Conservation (phyloP, 2,329 filamentous ascomycete genomes). For the Colletotrichum incanum region DNA sequence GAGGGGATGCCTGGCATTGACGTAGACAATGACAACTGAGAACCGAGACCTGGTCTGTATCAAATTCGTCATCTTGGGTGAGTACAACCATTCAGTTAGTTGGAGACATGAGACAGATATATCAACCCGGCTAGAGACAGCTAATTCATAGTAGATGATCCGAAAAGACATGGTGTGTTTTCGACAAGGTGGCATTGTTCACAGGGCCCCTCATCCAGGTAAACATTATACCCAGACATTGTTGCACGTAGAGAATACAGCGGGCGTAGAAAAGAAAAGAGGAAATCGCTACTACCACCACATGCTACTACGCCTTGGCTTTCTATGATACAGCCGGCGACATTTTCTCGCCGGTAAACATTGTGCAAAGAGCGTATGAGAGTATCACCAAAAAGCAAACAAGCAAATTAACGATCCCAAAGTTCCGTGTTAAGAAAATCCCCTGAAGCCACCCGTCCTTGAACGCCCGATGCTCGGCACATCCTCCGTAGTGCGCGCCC, state of each 20-base stretch:
- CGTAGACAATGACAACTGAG: not conserved
- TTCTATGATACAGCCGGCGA: conserved; percentile 33
- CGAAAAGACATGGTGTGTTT: not conserved
- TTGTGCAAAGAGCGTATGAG: conserved; percentile 17
- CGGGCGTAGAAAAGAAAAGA: not conserved
- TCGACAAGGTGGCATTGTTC: not conserved
- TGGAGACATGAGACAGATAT: too few relatives aligned
- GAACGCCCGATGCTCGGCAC: conserved; percentile 34
- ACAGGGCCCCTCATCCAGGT: not conserved
- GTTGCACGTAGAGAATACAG: not conserved
- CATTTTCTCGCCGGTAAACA: not conserved
- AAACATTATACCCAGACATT: not conserved
- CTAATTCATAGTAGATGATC: not conserved
- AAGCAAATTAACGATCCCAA: conserved; percentile 8
- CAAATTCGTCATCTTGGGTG: too few relatives aligned
- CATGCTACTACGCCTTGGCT: conserved; percentile 24
- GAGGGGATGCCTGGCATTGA: not conserved
- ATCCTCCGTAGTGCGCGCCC: conserved; percentile 1
- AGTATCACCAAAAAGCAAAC: conserved; percentile 31
- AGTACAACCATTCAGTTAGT: too few relatives aligned
- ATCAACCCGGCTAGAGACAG: not conserved
- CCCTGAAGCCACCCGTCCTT: conserved; percentile 29
- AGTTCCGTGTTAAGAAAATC: conserved; percentile 19
- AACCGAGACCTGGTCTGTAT: too few relatives aligned
- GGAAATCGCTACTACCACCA: conserved; percentile 25